A percentile compares a stretch with the other conserved stretches of the same genome.
Evolutionary conservation across 1,284 basidiomycete species (phyloP).

Genomic region (Thecaphora frezii): DNA sequence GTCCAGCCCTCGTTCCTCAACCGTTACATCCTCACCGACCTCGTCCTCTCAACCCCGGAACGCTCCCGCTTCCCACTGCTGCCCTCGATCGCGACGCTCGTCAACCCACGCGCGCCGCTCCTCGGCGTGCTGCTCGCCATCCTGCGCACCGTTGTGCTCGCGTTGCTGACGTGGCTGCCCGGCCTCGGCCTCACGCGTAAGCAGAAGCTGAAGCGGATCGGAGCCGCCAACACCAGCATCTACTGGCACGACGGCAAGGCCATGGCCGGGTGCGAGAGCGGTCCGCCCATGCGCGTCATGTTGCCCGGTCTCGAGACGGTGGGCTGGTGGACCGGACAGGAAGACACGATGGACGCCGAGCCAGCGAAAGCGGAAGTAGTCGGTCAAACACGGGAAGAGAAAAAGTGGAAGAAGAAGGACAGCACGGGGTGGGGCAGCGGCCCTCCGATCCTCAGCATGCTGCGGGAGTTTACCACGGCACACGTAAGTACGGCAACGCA

Average conservation of each 20-base stretch:
- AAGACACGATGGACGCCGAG: constrained; percentile 13
- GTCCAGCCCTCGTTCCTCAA: constrained; percentile 58
- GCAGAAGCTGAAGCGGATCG: constrained; percentile 36
- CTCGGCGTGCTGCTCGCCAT: constrained; percentile 60
- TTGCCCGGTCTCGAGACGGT: constrained; percentile 63
- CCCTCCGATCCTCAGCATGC: constrained; percentile 40
- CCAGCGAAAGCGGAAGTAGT: neutral
- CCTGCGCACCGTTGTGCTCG: constrained; percentile 55
- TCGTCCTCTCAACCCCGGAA: constrained; percentile 51
- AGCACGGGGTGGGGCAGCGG: constrained; percentile 26
- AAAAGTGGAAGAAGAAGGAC: neutral
- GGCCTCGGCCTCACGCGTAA: constrained; percentile 19
- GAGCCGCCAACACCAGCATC: constrained; percentile 63
- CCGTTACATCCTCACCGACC: constrained; percentile 60
- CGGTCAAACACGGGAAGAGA: too few species aligned
- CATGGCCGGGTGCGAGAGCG: constrained; percentile 63
- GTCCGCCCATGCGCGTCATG: constrained; percentile 61
- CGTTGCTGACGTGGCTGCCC: constrained; percentile 55
- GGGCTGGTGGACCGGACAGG: constrained; percentile 59
- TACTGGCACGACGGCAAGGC: constrained; percentile 61
- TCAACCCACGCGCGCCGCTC: constrained; percentile 61
- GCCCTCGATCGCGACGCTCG: constrained; percentile 63
- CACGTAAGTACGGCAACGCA: constrained; percentile 38
- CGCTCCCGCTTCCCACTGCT: constrained; percentile 57
- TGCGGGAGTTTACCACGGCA: constrained; percentile 63